Base-by-base conservation (phyloP, 345 rosid genomes). In the Tarenaya hassleriana region DNA sequence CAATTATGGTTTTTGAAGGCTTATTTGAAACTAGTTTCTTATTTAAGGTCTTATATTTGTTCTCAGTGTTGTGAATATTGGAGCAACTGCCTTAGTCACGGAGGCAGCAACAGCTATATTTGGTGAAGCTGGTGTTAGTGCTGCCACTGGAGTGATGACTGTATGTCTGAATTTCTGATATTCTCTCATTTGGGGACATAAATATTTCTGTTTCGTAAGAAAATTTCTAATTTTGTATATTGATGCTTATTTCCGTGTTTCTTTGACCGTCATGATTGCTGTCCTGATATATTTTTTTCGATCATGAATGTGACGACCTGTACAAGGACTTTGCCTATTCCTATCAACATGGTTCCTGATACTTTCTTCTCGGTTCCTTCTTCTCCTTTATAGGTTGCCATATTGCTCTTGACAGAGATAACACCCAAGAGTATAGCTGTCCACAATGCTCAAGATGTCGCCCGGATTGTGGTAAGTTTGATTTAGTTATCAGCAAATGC, bases 61-160 rank as follows among this genome's bases (percentile, higher is more conserved):
- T 17, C 55, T 53, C 52, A 88, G 98, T 59, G 97, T 92, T 68
- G 97, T 80, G 35, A 92, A 92, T 69, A 92, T 92, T 70, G 98
- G 91, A 74, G 97, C 98, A 60, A 92, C 98, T 69, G 98, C 97
- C 57, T 72, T 92, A 52, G 98, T 88, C 66, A 92, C 98, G 4
- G 95, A 92, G 34, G 97, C 98, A 38, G 98, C 98, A 59, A 92
- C 98, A 31, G 78, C 97, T 52, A 78, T 92, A 63, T 92, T 88
- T 81, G 98, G 98, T 56, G 98, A 88, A 80, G 98, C 98, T 65
- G 98, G 98, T 71, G 89, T 92, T 72, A 88, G 77, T 74, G 98
- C 97, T 14, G 98, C 98, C 63, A 92, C 98, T 60, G 97, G 97
- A 71, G 75, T 92, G 57, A 92, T 92, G 98, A 92, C 94, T 32